These are phyloP conservation scores for Teunomyces aglyptinius DNA, from an alignment of 805 yeast species.

Conservation along the genomic window DNA sequence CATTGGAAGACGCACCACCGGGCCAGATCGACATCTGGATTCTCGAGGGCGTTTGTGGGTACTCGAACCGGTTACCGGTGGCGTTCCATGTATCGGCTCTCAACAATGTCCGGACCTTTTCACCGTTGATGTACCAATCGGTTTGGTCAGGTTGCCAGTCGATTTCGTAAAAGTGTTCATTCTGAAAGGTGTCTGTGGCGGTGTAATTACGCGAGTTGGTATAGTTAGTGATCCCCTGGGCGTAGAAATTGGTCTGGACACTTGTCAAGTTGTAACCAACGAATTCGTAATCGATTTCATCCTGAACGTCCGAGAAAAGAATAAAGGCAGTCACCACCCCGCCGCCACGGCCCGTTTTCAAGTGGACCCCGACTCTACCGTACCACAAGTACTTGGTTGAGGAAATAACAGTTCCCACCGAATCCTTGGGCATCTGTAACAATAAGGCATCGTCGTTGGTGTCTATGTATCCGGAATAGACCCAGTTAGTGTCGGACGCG, in stretches of 20 bases:
- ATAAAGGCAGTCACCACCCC: conserved; percentile 88
- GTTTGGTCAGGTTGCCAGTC: conserved; percentile 79
- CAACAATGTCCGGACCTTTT: conserved; percentile 59
- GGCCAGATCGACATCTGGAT: conserved; percentile 79
- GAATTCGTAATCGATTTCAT: conserved; percentile 87
- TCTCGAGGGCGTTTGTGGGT: conserved; percentile 74
- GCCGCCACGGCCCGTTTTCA: conserved; percentile 69
- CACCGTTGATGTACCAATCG: conserved; percentile 74
- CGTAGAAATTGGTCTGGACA: conserved; percentile 79
- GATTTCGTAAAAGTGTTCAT: conserved; percentile 71
- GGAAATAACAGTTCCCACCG: conserved; percentile 77
- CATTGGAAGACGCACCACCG: conserved; percentile 57
- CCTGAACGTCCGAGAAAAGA: conserved; percentile 78
- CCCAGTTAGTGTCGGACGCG: conserved; percentile 64
- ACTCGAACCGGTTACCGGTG: conserved; percentile 55
- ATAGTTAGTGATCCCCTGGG: conserved; percentile 69
- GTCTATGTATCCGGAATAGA: conserved; percentile 59
- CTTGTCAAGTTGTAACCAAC: conserved; percentile 69
- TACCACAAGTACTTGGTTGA: conserved; percentile 83
- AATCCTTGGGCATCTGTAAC: conserved; percentile 70
- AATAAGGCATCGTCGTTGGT: conserved; percentile 52
- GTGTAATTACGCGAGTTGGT: conserved; percentile 50
- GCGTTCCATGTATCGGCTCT: conserved; percentile 60
- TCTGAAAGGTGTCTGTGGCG: conserved; percentile 54
- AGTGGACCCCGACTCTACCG: conserved; percentile 68